Conservation (phyloP, 225 moss, liverwort and hornwort species). For the Sphagnum tenellum region DNA sequence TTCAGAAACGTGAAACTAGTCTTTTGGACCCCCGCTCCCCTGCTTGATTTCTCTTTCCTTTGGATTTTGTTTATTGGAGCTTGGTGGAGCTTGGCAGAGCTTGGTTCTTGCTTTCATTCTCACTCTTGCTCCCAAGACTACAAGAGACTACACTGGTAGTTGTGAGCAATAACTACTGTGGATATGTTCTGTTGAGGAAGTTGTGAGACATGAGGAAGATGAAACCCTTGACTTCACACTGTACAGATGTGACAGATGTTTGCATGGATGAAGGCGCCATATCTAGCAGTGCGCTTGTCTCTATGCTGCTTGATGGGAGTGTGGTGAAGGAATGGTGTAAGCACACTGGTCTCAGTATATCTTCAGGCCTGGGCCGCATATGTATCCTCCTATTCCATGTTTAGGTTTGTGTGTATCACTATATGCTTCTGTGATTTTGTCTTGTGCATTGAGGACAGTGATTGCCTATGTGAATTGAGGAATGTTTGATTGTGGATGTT, state of each 20-base stretch:
- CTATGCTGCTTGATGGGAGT: conserved; percentile 82
- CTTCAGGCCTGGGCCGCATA: conserved; percentile 54
- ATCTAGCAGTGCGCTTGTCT: conserved; percentile 87
- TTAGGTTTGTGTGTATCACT: too few species aligned
- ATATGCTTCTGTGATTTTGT: too few species aligned
- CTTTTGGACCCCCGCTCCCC: not conserved
- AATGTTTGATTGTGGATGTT: too few species aligned
- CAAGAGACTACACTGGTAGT: not conserved
- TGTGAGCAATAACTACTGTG: not conserved
- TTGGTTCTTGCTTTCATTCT: not conserved
- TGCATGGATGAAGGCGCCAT: conserved; percentile 97
- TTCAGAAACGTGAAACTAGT: not conserved
- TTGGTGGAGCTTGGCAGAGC: not conserved
- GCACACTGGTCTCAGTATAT: conserved; percentile 44
- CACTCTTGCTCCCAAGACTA: too few species aligned
- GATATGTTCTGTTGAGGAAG: not conserved
- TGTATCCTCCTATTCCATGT: conserved; percentile 45
- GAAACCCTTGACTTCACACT: conserved; percentile 32
- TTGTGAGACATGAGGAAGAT: conserved; percentile 1
- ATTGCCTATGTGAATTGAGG: too few species aligned
- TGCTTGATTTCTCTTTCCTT: not conserved
- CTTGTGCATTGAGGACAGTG: too few species aligned
- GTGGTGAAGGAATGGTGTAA: conserved; percentile 99
- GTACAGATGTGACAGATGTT: conserved; percentile 81
- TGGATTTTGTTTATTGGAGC: not conserved